These are phyloP conservation scores for Eimeria maxima DNA, from an alignment of 169 alveolate species.

Conservation along the genomic window DNA sequence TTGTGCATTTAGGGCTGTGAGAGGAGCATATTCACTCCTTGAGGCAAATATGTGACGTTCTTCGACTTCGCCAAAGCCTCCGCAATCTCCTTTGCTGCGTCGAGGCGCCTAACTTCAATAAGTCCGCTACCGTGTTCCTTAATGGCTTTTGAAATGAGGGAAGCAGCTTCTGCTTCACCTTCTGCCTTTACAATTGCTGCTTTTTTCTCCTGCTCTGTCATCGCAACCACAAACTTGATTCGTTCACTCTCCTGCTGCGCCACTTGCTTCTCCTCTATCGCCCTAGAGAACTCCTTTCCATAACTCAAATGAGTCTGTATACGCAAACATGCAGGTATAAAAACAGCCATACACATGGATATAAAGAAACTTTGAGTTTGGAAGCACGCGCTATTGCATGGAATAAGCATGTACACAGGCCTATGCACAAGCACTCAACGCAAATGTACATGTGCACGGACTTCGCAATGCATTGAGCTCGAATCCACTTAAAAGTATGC, in stretches of 20 bases:
- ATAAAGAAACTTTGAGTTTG: neutral
- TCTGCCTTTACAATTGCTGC: conserved; percentile 98
- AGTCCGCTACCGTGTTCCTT: conserved; percentile 97
- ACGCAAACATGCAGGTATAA: neutral
- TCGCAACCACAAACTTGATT: conserved; percentile 97
- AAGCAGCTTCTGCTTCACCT: conserved; percentile 99
- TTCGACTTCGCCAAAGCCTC: conserved; percentile 95
- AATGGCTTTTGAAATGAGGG: conserved; percentile 96
- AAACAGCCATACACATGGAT: neutral
- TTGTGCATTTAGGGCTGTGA: conserved; percentile 56
- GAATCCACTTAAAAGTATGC: too few species aligned
- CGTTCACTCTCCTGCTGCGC: conserved; percentile 99
- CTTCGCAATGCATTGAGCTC: too few species aligned
- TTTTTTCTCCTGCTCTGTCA: conserved; percentile 97
- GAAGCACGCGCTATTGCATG: neutral
- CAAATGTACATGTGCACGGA: too few species aligned
- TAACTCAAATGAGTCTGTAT: conserved; percentile 95
- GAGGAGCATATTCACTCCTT: conserved; percentile 78
- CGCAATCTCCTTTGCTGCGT: conserved; percentile 98
- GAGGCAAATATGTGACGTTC: conserved; percentile 92
- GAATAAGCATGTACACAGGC: neutral
- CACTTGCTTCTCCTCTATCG: conserved; percentile 99
- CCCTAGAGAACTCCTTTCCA: conserved; percentile 98
- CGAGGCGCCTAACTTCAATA: conserved; percentile 97
- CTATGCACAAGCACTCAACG: too few species aligned